These are phyloP conservation scores for Paramecium tetraurelia DNA, from an alignment of 73 alveolate species.

Conservation along the genomic window DNA sequence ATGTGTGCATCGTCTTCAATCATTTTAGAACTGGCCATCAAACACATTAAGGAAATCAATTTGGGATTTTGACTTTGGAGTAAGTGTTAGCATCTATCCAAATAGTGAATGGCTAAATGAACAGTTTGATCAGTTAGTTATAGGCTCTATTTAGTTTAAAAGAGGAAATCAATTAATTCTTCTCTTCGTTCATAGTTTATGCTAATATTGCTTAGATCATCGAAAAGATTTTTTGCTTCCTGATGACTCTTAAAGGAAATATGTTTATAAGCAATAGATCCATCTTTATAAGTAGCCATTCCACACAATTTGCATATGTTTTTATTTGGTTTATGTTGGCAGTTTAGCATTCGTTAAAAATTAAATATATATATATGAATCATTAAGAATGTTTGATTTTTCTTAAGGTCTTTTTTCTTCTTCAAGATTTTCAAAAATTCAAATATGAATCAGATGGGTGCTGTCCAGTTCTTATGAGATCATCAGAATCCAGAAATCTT, in stretches of 20 bases:
- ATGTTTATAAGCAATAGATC: background rate
- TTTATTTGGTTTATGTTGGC: background rate
- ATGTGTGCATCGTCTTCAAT: constrained; percentile 12
- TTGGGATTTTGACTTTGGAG: background rate
- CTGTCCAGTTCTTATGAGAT: background rate
- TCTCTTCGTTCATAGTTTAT: background rate
- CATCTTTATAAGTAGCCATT: background rate
- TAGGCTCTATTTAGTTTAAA: background rate
- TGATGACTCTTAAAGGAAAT: background rate
- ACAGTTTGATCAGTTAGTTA: background rate
- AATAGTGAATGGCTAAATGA: background rate
- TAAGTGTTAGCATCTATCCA: background rate
- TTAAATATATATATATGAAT: background rate
- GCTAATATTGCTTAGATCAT: background rate
- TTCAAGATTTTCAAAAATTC: background rate
- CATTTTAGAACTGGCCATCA: background rate
- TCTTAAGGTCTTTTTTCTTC: background rate
- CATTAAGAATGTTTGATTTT: background rate
- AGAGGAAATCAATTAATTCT: background rate
- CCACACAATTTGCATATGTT: background rate
- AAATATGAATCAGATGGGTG: background rate
- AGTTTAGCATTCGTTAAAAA: constrained; percentile 17
- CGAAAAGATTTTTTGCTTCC: background rate
- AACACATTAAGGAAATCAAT: background rate
- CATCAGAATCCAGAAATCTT: background rate